phyloP scores from a whole-genome alignment of 495 filamentous ascomycete genomes.

The Friedmanniomyces simplex region DNA sequence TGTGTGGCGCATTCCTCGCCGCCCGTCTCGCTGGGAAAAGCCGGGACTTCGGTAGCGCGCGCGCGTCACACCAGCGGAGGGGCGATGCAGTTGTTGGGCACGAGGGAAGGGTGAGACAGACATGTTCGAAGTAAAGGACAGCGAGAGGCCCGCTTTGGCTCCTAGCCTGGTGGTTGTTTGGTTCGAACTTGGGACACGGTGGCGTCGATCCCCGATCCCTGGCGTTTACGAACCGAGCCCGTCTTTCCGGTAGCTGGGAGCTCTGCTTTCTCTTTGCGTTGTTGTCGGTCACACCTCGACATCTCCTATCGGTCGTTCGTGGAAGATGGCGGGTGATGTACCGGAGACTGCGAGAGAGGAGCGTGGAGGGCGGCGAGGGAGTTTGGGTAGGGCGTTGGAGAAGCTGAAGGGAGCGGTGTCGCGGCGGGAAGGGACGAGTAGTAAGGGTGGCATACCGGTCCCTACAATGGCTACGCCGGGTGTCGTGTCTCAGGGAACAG shows the following conservation, averaged over 20 bases:
- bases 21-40: no score
- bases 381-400: conserved; percentile 1
- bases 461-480: not conserved
- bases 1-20: no score
- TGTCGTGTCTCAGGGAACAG: not conserved
- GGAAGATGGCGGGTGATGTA: not conserved
- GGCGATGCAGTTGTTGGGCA: no score
- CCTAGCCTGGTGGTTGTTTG: no score
- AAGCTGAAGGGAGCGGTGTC: conserved; percentile 2
- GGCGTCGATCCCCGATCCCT: not conserved
- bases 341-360: not conserved
- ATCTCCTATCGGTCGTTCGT: not conserved
- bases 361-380: not conserved
- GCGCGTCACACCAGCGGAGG: no score
- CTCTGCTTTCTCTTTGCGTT: not conserved
- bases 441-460: not conserved
- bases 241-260: not conserved
- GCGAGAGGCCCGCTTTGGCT: not conserved
- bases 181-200: no score
- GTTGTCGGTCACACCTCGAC: not conserved
- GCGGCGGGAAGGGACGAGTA: conserved; percentile 5
- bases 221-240: not conserved
- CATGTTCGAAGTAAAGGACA: no score
- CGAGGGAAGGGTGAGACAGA: no score
- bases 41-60: no score